These are phyloP conservation scores for Carex myosuroides DNA, from an alignment of 176 grass and related monocot genomes.

Conservation along the genomic window DNA sequence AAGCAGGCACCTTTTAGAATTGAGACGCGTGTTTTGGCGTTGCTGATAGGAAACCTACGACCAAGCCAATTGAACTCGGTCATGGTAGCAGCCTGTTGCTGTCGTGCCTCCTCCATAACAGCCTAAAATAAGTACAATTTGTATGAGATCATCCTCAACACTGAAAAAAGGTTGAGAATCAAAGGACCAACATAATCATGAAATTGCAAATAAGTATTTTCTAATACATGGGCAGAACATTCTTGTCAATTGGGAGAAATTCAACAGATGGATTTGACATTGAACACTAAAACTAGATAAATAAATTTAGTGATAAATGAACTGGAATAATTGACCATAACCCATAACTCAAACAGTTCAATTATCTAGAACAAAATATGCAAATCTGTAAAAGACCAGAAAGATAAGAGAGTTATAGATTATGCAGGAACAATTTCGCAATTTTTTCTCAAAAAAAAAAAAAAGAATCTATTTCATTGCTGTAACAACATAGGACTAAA, in stretches of 20 bases:
- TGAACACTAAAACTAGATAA: neutral
- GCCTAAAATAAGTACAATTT: conserved; percentile 41
- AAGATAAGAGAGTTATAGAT: neutral
- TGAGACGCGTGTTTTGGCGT: conserved; percentile 92
- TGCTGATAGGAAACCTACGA: conserved; percentile 73
- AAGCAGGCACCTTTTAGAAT: conserved; percentile 80
- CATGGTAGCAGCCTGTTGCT: conserved; percentile 92
- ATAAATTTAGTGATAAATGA: neutral
- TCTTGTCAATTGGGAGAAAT: neutral
- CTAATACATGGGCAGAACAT: neutral
- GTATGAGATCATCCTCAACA: neutral
- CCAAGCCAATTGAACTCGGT: conserved; percentile 93
- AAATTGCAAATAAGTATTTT: neutral
- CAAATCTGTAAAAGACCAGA: neutral
- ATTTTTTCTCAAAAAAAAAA: neutral
- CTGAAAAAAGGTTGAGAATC: neutral
- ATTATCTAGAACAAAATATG: neutral
- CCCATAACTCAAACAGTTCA: neutral
- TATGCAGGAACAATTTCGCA: neutral
- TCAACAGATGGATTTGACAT: neutral
- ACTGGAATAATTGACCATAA: neutral
- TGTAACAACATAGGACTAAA: neutral
- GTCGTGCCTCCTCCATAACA: conserved; percentile 88
- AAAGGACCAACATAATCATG: neutral
- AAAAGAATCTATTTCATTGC: neutral